A percentile compares a stretch with the other conserved stretches of the same genome.
phyloP scores from a whole-genome alignment of 2,329 filamentous ascomycete species.

The Fusarium tanahbumbuense region DNA sequence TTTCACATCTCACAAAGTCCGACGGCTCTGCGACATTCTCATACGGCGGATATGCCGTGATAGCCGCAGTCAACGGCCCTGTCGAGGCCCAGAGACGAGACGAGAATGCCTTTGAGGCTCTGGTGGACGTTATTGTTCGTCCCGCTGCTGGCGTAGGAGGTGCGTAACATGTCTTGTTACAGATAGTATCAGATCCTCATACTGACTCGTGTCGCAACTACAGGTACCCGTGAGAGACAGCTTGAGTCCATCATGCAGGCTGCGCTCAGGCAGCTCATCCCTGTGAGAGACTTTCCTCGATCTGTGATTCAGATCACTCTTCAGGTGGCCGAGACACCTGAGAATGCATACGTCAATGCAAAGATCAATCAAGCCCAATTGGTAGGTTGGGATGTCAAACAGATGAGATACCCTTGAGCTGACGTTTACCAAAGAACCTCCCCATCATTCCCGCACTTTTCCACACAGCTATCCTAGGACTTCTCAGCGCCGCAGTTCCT shows the following conservation, averaged over 20 bases:
- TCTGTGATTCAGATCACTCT: slow-evolving; percentile 83
- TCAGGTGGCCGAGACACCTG: slow-evolving; percentile 77
- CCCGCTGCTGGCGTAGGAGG: slow-evolving; percentile 87
- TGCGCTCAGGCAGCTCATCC: slow-evolving; percentile 78
- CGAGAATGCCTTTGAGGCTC: slow-evolving; percentile 90
- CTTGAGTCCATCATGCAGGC: slow-evolving; percentile 81
- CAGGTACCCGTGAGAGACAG: slow-evolving; percentile 80
- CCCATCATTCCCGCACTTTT: slow-evolving; percentile 83
- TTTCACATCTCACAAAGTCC: slow-evolving; percentile 73
- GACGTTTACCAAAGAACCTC: slow-evolving; percentile 68
- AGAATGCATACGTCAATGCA: slow-evolving; percentile 72
- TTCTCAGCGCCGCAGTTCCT: slow-evolving; percentile 86
- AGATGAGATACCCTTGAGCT: slow-evolving; percentile 27
- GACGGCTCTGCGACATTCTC: slow-evolving; percentile 86
- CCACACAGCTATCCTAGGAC: slow-evolving; percentile 80
- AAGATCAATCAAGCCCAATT: slow-evolving; percentile 70
- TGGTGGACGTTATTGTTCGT: slow-evolving; percentile 89
- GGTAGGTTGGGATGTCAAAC: slow-evolving; percentile 57
- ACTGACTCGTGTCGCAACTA: slow-evolving; percentile 25
- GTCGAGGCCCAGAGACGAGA: slow-evolving; percentile 90
- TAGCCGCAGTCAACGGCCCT: slow-evolving; percentile 90
- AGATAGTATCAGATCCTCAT: slow-evolving; percentile 21
- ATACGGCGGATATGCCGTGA: slow-evolving; percentile 80
- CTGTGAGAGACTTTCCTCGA: slow-evolving; percentile 79
- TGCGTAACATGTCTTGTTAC: slow-evolving; percentile 51